Evolutionary conservation across 305 asterid genomes (phyloP).

Genomic region (Fraxinus angustifolia): DNA sequence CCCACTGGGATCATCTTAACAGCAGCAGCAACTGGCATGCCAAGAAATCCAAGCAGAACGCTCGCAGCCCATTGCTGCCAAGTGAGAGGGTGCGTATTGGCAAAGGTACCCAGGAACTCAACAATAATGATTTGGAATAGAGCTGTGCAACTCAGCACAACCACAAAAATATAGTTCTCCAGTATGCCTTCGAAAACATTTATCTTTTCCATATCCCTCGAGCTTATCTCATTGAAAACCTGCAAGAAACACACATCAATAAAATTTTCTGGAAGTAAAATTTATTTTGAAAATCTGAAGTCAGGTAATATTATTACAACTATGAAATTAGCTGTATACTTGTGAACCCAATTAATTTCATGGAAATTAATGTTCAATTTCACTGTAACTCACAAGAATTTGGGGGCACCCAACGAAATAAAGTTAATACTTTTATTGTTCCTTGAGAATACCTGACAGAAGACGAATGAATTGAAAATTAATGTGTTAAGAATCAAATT

Average conservation of each 20-base stretch:
- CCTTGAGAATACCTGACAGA: slow-evolving; percentile 66
- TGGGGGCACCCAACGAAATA: background rate
- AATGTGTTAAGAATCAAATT: slow-evolving; percentile 76
- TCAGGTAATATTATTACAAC: background rate
- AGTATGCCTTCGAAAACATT: slow-evolving; percentile 81
- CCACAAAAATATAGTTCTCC: slow-evolving; percentile 70
- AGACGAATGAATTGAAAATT: slow-evolving; percentile 91
- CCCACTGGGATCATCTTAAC: slow-evolving; percentile 90
- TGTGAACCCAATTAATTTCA: background rate
- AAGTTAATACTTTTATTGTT: background rate
- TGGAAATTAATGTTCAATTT: background rate
- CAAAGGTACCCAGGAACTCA: slow-evolving; percentile 81
- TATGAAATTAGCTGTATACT: background rate
- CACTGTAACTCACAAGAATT: background rate
- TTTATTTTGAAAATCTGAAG: background rate
- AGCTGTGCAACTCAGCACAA: slow-evolving; percentile 67
- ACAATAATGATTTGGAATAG: slow-evolving; percentile 75
- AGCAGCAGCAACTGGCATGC: slow-evolving; percentile 94
- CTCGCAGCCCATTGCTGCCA: slow-evolving; percentile 73
- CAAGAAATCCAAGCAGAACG: slow-evolving; percentile 68
- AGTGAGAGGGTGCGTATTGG: slow-evolving; percentile 78
- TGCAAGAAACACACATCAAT: slow-evolving; percentile 27
- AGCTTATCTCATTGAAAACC: slow-evolving; percentile 96
- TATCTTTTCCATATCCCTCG: slow-evolving; percentile 92
- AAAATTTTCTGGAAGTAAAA: background rate